phyloP scores from a whole-genome alignment of 192 early-diverging fungal species.

The Podila verticillata region DNA sequence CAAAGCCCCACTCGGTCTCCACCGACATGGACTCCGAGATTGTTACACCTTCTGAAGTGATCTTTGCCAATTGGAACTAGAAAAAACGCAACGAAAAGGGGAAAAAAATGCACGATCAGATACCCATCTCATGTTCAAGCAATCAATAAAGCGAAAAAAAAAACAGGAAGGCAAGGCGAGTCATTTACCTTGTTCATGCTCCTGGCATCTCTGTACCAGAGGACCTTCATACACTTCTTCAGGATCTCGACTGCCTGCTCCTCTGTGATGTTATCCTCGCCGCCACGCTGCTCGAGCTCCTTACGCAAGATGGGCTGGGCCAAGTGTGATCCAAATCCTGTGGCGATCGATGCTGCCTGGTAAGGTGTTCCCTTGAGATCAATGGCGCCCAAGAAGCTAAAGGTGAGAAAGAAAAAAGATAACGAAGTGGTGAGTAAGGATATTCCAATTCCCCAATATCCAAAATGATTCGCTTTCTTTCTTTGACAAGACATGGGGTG shows the following conservation, averaged over 20 bases:
- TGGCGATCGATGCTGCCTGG: conserved; percentile 88
- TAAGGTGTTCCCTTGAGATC: conserved; percentile 96
- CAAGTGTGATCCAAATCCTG: conserved; percentile 92
- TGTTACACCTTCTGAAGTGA: conserved; percentile 82
- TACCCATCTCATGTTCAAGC: background rate
- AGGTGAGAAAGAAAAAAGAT: background rate
- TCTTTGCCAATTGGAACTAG: conserved; percentile 92
- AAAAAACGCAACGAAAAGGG: background rate
- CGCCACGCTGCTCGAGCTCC: conserved; percentile 79
- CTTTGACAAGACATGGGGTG: background rate
- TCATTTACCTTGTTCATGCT: conserved; percentile 88
- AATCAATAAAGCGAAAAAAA: background rate
- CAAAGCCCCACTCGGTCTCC: conserved; percentile 92
- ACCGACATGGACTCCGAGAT: conserved; percentile 90
- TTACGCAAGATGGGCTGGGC: conserved; percentile 94
- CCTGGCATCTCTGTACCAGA: conserved; percentile 95
- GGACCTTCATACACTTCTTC: conserved; percentile 90
- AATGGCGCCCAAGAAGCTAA: conserved; percentile 88
- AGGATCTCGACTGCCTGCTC: conserved; percentile 87
- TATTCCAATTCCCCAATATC: background rate
- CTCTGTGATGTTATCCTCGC: conserved; percentile 87
- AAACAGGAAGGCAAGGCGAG: background rate
- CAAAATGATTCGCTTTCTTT: background rate
- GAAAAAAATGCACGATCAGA: background rate
- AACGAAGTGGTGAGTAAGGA: background rate